Percentiles rank a stretch among this genome's conserved stretches.
Conservation (phyloP, 2,329 filamentous ascomycete genomes). For the Arthrobotrys megalospora region DNA sequence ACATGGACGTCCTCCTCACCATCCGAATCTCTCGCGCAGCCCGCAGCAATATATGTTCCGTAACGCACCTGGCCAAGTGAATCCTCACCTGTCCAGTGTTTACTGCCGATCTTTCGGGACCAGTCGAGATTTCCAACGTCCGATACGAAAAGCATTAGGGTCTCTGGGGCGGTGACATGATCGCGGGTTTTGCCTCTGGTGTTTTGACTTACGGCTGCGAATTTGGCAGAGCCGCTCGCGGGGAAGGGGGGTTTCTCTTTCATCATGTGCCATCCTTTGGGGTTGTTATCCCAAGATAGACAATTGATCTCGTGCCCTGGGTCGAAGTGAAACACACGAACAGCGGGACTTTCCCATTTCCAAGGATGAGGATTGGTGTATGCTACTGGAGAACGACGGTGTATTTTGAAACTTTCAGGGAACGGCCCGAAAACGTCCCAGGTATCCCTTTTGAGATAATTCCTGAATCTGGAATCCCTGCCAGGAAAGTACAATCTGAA, state of each 20-base stretch:
- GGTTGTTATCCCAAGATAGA: background rate
- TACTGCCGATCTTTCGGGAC: background rate
- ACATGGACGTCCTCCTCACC: slow-evolving; percentile 4
- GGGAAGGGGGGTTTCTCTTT: background rate
- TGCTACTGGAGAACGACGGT: background rate
- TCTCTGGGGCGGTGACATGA: background rate
- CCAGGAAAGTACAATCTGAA: slow-evolving; percentile 1
- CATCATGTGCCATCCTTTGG: background rate
- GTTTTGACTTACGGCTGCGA: background rate
- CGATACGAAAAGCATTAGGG: background rate
- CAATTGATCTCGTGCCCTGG: background rate
- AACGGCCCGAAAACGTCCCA: background rate
- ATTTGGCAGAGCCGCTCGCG: background rate
- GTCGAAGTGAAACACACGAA: background rate
- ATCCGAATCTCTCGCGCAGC: slow-evolving; percentile 2
- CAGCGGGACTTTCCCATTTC: background rate
- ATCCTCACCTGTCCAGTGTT: background rate
- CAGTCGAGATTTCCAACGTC: slow-evolving; percentile 3
- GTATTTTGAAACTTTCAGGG: background rate
- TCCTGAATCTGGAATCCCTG: background rate
- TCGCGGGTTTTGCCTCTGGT: background rate
- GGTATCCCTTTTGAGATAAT: background rate
- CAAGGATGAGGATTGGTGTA: background rate
- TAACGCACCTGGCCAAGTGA: slow-evolving; percentile 2
- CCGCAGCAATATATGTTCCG: background rate